A percentile compares a stretch with the other conserved stretches of the same genome.
These are phyloP conservation scores for Oldenlandia corymbosa DNA, from an alignment of 257 asterid species.

Conservation along the genomic window DNA sequence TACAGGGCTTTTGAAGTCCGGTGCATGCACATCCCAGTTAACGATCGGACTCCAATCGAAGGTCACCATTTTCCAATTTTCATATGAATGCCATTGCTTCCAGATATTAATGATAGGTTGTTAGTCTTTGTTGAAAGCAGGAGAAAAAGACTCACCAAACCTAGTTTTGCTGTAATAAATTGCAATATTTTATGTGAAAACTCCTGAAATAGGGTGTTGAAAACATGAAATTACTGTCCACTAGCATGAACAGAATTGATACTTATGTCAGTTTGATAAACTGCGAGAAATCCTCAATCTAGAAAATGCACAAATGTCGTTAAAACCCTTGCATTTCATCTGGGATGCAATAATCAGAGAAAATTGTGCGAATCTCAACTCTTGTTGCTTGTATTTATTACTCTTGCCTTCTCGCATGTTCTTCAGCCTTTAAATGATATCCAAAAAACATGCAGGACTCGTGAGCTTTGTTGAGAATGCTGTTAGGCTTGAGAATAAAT, in stretches of 20 bases:
- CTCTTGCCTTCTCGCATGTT: neutral
- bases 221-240: neutral
- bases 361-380: neutral
- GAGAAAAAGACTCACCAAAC: neutral
- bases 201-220: neutral
- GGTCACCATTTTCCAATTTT: constrained; percentile 15
- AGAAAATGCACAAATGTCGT: too few species aligned
- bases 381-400: too few species aligned
- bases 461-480: constrained; percentile 35
- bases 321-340: neutral
- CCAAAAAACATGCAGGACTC: constrained; percentile 17
- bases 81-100: neutral
- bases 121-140: neutral
- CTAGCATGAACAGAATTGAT: neutral
- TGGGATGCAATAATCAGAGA: neutral
- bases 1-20: constrained; percentile 39
- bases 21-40: constrained; percentile 51
- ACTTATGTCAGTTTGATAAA: neutral
- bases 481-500: constrained; percentile 31
- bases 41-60: constrained; percentile 41
- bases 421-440: neutral
- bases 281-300: neutral
- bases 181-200: too few species aligned
- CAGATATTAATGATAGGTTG: neutral
- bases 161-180: neutral